Evolutionary conservation across 2,329 filamentous ascomycete genomes (phyloP), one percentile per base, ranked within the genome.

Genomic region (Rasamsonia emersonii): DNA sequence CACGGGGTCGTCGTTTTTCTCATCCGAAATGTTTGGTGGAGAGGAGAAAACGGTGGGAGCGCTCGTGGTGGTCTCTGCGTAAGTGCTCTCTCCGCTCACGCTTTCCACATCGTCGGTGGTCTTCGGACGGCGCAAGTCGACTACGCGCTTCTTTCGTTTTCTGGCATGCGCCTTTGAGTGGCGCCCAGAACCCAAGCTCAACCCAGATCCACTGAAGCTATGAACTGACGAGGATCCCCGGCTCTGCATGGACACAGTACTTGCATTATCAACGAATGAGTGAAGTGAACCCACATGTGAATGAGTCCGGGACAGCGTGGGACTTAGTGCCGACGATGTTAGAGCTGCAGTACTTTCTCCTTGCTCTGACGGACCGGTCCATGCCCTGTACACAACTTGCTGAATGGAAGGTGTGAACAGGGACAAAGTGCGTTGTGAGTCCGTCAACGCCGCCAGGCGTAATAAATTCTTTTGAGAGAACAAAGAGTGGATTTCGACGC

Each of bases 391-490:
- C 16, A 96, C 81, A 3, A 85, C 84, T 56, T 96, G 86, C 32
- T 77, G 70, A 37, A 96, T 89, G n/a, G 81, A 77, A 0, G 89
- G 86, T 1, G 89, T 95, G 53, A 93, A 93, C 0, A 96, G 67
- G 4, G 88, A 93, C 19, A 96, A 64, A 0, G 91, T 96, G 28
- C 84, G 78, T 48, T 96, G 86, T 2, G 86, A 93, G 50, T 93
- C 82, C 3, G 77, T 86, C 36, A 98, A 66, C 1, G 85, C 76
- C 15, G 82, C 85, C 9, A 98, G 68, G 30, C 84, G 80, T 15
- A 93, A 62, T 21, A 96, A 67, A 48, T 94, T 96, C 70, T 93
- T 94, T 52, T 94, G 86, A 0, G 89, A 96, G 56, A 98, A 96
- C 4, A 93, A 72, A 0, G 86, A 86, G 55, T 93, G 86, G 13